Evolutionary conservation across 1,139 yeast species (phyloP), one percentile per base, ranked within the genome.

Genomic region (Saccharomyces hybrid): DNA sequence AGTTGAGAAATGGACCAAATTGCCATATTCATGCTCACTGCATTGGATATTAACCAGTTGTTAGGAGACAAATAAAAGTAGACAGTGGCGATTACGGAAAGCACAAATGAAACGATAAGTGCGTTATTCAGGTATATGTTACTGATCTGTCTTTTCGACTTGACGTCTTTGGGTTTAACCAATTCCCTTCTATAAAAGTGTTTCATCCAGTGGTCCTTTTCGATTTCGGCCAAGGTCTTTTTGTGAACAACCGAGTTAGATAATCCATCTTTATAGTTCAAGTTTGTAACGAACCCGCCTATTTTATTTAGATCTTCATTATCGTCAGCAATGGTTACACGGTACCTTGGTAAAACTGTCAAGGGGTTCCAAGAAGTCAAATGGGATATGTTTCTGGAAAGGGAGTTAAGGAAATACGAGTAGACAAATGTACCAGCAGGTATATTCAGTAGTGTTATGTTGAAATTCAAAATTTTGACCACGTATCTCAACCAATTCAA

Each of bases 141-240:
- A 5, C 80, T 80, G 58, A 78, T 75, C 64, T 73, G 73, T 64
- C 73, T 74, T 61, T 76, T 75, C 61, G 78, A 77, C 63, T 76
- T 69, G 34, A 79, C 75, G 56, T 76, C 79, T 64, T 74, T 77
- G 66, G 55, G 78, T 70, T 53, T 68, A 61, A 63, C 79, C 78
- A 65, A 77, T 70, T 56, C 64, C 46, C 61, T 51, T 31, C 51
- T 49, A 49, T 57, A 60, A 4, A 54, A 31, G 7, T 49, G 52
- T 21, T 54, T 38, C 50, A 53, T 54, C 46, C 56, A 34, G 6
- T 51, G 51, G 14, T 56, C 56, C 41, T 57, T 57, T 12, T 50
- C 54, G 2, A 57, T 61, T 21, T 50, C 60, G 3, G 59, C 59
- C 48, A 60, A 54, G 2, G 51, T 49, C 19, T 53, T 50, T 26